These are phyloP conservation scores for Hibiscus tridactylites DNA, from an alignment of 345 rosid species.

Conservation along the genomic window DNA sequence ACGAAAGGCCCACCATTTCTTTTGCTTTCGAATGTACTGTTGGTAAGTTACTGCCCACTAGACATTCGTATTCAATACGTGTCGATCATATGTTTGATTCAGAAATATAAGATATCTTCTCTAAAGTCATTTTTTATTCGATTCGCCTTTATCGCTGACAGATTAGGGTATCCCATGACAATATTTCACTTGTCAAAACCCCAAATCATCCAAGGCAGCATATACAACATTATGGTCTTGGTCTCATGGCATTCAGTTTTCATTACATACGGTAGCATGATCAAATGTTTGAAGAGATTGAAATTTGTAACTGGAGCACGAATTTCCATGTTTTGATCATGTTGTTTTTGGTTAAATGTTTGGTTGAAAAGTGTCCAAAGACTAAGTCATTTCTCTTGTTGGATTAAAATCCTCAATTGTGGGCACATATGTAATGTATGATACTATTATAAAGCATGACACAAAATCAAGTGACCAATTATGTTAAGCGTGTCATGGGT, in stretches of 20 bases:
- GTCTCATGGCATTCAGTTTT: neutral
- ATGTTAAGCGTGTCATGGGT: too few relatives aligned
- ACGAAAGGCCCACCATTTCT: constrained; percentile 29
- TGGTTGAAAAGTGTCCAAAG: too few relatives aligned
- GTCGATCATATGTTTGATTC: neutral
- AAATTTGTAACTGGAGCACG: neutral
- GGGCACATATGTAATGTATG: too few relatives aligned
- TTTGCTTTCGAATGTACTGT: neutral
- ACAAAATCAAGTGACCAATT: too few relatives aligned
- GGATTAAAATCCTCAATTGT: too few relatives aligned
- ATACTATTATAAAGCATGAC: too few relatives aligned
- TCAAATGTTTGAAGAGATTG: neutral
- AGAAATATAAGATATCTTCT: neutral
- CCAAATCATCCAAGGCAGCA: neutral
- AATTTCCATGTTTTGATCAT: neutral
- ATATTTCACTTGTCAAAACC: neutral
- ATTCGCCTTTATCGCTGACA: constrained; percentile 2
- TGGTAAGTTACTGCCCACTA: neutral
- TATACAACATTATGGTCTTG: neutral
- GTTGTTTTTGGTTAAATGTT: neutral
- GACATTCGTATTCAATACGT: neutral
- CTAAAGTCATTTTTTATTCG: neutral
- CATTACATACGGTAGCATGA: neutral
- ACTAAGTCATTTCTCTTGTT: too few relatives aligned
- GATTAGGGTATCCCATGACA: neutral